Evolutionary conservation across 441 rosid species (phyloP), one percentile per base, ranked within the genome.

Genomic region (Adansonia gregorii): DNA sequence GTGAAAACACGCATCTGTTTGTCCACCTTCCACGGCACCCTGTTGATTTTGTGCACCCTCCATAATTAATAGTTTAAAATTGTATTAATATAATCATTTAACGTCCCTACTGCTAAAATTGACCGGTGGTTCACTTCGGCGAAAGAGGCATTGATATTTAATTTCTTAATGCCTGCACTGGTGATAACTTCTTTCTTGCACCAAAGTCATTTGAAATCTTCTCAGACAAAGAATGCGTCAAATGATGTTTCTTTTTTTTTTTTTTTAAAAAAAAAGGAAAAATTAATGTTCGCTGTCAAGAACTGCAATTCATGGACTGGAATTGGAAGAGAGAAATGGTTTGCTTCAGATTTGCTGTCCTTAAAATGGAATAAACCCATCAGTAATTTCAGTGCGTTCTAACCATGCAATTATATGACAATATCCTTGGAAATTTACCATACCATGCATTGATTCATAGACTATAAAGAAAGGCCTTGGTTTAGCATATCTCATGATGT

Each of bases 61-160:
- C 27, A 56, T 24, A 24, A 9, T 41, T 43, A 20, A 63, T 39
- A 3, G 68, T 35, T 35, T 15, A 35, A 39, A 64, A 35, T n/a
- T 24, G 8, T 12, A 31, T 14, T 35, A 63, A 63, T 12, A 27
- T 27, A 15, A 64, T 64, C 20, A 39, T 35, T 64, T 41, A 19
- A 54, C n/a, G 11, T 73, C 55, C 48, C 4, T 67, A 52, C 45
- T 56, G 67, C 63, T 8, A 20, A 67, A 52, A 31, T 43, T 66
- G 77, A 45, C 81, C 0, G 11, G 8, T 73, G 27, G n/a, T 51
- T 72, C 31, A 6, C 3, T 19, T 63, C 67, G n/a, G 19, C 35
- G 3, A 48, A 8, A 78, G 58, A 22, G 45, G 41, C 4, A 35
- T 54, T 11, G 12, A 4, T 10, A 66, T 55, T 55, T 60, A 61